Base-by-base conservation (phyloP, 257 asterid species). In the Euphrasia confusa region DNA sequence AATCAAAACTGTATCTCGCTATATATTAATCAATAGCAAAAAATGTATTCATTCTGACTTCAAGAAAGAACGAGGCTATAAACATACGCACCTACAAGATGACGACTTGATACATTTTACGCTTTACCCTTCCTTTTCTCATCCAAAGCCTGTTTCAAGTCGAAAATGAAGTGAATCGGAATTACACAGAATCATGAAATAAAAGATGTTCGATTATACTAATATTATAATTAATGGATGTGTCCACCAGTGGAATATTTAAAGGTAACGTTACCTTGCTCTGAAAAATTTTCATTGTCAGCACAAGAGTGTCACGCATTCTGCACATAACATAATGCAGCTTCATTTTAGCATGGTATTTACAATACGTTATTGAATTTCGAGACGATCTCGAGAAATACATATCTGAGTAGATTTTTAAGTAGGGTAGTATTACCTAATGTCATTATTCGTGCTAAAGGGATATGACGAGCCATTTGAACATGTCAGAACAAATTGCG, bases 281-380 rank as follows among this genome's bases (percentile, higher is more conserved):
- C 71, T 89, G 97, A 79, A 93, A 87, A 75, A 83, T 79, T 79
- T 96, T 83, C 81, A 87, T 83, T 14, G 94, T 89, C 79, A 93
- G 80, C 70, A 87, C 97, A 60, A 89, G 78, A 21, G 82, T 70
- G 68, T 89, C 97, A 60, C 99, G 87, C 84, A 79, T 75, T 77
- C 97, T 93, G 69, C 78, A 75, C n/a, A 64, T 28, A n/a, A 69
- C 60, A 48, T 10, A 45, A 55, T 11, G 52, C 67, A 72, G 70
- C 56, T 72, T 52, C 60, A 39, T 40, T 52, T 64, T 32, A 72
- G 72, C 64, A 56, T 11, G 71, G 54, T 37, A 6, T 35, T 7
- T 35, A 9, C 40, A 35, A 6, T 7, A 35, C 40, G 7, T 35
- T 35, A 7, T 7, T 35, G 40, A 6, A 35, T 35, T 7, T 35